These are phyloP conservation scores for Striga asiatica DNA, from an alignment of 257 asterid genomes.

Conservation along the genomic window DNA sequence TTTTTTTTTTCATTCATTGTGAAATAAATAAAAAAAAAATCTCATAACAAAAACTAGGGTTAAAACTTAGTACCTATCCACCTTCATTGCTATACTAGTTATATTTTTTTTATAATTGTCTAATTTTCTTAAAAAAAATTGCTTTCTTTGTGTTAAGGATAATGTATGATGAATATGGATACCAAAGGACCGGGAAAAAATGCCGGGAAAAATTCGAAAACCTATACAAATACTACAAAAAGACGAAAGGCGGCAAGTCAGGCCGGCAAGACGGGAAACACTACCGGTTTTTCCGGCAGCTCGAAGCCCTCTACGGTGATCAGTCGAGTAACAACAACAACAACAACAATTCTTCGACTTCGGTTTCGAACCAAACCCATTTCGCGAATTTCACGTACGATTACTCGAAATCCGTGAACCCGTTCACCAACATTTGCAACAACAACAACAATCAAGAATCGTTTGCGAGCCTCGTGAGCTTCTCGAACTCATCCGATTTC, in stretches of 20 bases:
- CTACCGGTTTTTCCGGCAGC: constrained; percentile 82
- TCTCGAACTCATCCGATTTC: constrained; percentile 42
- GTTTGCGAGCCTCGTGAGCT: no score
- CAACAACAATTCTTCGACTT: constrained; percentile 16
- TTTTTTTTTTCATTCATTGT: no score
- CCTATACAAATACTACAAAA: constrained; percentile 85
- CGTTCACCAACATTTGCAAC: no score
- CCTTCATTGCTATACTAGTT: no score
- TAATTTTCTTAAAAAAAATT: no score
- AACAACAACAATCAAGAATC: no score
- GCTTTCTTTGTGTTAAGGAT: no score
- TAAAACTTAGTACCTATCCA: no score
- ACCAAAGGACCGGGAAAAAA: constrained; percentile 84
- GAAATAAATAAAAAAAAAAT: no score
- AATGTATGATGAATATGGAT: constrained; percentile 72
- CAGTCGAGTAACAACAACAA: not conserved
- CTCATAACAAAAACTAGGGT: no score
- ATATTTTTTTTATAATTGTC: no score
- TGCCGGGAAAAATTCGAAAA: constrained; percentile 94
- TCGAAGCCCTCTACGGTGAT: constrained; percentile 81
- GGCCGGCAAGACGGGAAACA: constrained; percentile 95
- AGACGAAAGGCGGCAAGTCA: constrained; percentile 87
- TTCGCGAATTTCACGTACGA: constrained; percentile 19
- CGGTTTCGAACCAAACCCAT: no score
- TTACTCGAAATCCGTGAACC: constrained; percentile 1